Percentiles rank a stretch among this genome's conserved stretches.
These are phyloP conservation scores for Cladosporium sp. DNA, from an alignment of 2,329 filamentous ascomycete species.

Conservation along the genomic window DNA sequence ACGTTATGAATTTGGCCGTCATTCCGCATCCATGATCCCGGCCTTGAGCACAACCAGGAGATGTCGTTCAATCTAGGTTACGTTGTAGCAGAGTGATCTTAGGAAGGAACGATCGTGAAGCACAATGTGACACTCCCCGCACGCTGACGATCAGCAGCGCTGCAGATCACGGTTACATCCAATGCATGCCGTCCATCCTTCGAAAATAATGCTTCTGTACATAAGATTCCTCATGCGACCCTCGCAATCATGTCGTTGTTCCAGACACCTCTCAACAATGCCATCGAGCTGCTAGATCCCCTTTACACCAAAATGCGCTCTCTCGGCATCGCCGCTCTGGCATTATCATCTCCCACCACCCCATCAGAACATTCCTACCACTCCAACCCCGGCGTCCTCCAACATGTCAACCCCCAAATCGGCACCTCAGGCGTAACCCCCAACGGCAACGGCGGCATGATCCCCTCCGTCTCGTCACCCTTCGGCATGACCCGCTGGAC, in stretches of 20 bases:
- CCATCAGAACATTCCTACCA: constrained; percentile 23
- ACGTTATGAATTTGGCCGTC: background rate
- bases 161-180: constrained; percentile 14
- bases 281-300: background rate
- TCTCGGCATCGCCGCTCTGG: background rate
- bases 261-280: background rate
- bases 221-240: background rate
- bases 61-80: background rate
- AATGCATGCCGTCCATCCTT: background rate
- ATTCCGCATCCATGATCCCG: background rate
- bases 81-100: background rate
- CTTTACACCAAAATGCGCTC: constrained; percentile 13
- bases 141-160: constrained; percentile 1
- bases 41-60: background rate
- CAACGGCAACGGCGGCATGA: constrained; percentile 38
- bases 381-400: constrained; percentile 29
- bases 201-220: background rate
- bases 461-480: constrained; percentile 38
- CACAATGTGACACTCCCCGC: constrained; percentile 14
- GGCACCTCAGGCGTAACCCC: constrained; percentile 36
- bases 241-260: constrained; percentile 4
- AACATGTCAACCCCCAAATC: constrained; percentile 36
- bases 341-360: background rate
- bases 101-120: background rate
- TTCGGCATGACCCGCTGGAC: constrained; percentile 57